A percentile compares a stretch with the other conserved stretches of the same genome.
Conservation (phyloP, 2,329 filamentous ascomycete genomes). For the Colletotrichum horii region DNA sequence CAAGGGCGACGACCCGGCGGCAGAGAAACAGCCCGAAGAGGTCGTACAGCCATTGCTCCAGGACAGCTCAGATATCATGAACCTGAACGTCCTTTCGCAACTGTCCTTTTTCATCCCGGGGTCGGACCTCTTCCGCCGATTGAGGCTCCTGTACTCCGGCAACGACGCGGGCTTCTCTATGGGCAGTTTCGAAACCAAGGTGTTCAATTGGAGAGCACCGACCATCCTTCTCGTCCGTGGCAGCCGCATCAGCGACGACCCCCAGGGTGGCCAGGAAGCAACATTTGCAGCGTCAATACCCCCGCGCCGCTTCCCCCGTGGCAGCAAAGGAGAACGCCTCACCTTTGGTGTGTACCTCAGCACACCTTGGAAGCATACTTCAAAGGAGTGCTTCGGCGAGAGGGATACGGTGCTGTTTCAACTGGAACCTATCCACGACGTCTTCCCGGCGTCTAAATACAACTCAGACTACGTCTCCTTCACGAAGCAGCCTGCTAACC, state of each 20-base stretch:
- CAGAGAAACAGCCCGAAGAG: constrained; percentile 24
- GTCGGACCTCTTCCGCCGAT: constrained; percentile 65
- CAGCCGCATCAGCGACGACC: constrained; percentile 54
- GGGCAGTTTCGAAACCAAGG: constrained; percentile 76
- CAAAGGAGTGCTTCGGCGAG: constrained; percentile 72
- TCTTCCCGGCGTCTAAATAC: constrained; percentile 68
- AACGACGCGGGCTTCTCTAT: constrained; percentile 76
- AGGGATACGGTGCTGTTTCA: constrained; percentile 72
- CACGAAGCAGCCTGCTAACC: constrained; percentile 64
- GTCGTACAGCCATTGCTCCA: constrained; percentile 54
- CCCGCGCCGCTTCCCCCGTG: constrained; percentile 62
- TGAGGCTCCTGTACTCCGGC: constrained; percentile 74
- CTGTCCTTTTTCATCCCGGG: constrained; percentile 76
- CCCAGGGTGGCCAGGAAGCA: constrained; percentile 56
- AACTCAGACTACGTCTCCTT: constrained; percentile 74
- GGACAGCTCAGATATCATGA: constrained; percentile 65
- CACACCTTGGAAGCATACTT: constrained; percentile 72
- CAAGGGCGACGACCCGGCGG: constrained; percentile 33
- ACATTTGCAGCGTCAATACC: constrained; percentile 67
- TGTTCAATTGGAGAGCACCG: constrained; percentile 79
- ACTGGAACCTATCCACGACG: constrained; percentile 72
- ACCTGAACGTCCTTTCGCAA: constrained; percentile 69
- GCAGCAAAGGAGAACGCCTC: constrained; percentile 55
- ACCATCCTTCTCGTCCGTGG: constrained; percentile 75
- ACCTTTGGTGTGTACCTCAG: constrained; percentile 72